Evolutionary conservation across 306 rosid genomes (phyloP).

Genomic region (Prunus mume): DNA sequence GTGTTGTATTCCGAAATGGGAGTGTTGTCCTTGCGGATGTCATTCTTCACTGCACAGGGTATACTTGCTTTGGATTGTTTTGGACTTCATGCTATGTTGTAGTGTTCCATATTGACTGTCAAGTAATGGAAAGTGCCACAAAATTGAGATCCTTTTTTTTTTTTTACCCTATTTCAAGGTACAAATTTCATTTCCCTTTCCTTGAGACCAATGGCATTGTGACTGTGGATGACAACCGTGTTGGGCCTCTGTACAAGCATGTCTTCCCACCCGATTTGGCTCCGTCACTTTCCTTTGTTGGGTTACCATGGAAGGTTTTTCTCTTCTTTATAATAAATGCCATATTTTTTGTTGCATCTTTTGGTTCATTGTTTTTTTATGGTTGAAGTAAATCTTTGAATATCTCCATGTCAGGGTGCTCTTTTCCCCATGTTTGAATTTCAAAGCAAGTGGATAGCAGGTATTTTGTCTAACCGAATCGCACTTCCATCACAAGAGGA

Average conservation of each 20-base stretch:
- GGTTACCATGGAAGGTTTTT: conserved; percentile 63
- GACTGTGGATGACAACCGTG: conserved; percentile 57
- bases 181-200: conserved; percentile 59
- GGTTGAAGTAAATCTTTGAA: neutral
- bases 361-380: neutral
- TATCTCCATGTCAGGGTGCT: conserved; percentile 37
- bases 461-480: conserved; percentile 51
- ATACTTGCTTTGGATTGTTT: conserved; percentile 8
- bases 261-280: conserved; percentile 66
- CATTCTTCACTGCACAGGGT: conserved; percentile 89
- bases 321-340: neutral
- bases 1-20: conserved; percentile 57
- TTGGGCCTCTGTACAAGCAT: conserved; percentile 78
- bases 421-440: conserved; percentile 54
- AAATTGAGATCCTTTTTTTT: neutral
- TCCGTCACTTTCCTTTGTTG: conserved; percentile 76
- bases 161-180: neutral
- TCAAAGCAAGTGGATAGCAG: conserved; percentile 84
- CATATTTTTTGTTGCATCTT: neutral
- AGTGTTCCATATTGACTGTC: neutral
- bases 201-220: conserved; percentile 57
- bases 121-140: neutral
- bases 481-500: conserved; percentile 56
- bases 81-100: neutral
- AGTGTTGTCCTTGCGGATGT: conserved; percentile 45